A percentile compares a stretch with the other conserved stretches of the same genome.
Evolutionary conservation across 306 rosid genomes (phyloP).

Genomic region (Abrus precatorius): DNA sequence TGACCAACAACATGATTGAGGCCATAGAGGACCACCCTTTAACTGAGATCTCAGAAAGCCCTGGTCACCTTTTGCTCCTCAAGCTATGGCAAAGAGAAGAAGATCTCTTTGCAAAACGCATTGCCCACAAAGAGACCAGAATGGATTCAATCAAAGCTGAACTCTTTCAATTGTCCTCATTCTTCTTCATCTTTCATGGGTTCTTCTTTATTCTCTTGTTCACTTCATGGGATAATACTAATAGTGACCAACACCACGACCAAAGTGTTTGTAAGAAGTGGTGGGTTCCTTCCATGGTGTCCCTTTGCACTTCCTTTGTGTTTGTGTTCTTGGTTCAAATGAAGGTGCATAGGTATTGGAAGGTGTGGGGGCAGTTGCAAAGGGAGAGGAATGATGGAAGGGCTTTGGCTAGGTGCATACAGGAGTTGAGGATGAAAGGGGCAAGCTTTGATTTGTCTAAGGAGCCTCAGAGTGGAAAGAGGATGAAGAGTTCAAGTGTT

Average conservation of each 20-base stretch:
- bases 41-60: conserved; percentile 74
- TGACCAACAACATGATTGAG: conserved; percentile 46
- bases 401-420: conserved; percentile 66
- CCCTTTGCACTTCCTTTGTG: conserved; percentile 66
- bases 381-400: conserved; percentile 68
- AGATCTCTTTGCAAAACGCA: conserved; percentile 63
- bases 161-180: conserved; percentile 76
- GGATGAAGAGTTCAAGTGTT: conserved; percentile 92
- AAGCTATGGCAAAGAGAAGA: conserved; percentile 96
- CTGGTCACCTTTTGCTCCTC: conserved; percentile 86
- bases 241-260: not conserved
- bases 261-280: conserved; percentile 61
- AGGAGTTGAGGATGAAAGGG: conserved; percentile 94
- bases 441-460: conserved; percentile 82
- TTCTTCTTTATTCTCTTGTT: conserved; percentile 73
- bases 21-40: conserved; percentile 89
- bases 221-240: conserved; percentile 58
- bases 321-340: conserved; percentile 65
- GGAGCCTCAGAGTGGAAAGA: conserved; percentile 69
- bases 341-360: conserved; percentile 75
- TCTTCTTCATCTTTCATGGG: conserved; percentile 74
- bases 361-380: conserved; percentile 65
- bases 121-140: conserved; percentile 64
- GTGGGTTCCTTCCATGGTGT: conserved; percentile 78
- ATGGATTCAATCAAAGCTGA: conserved; percentile 64